phyloP scores from a whole-genome alignment of 176 grass and related monocot genomes.

The Olyra latifolia region DNA sequence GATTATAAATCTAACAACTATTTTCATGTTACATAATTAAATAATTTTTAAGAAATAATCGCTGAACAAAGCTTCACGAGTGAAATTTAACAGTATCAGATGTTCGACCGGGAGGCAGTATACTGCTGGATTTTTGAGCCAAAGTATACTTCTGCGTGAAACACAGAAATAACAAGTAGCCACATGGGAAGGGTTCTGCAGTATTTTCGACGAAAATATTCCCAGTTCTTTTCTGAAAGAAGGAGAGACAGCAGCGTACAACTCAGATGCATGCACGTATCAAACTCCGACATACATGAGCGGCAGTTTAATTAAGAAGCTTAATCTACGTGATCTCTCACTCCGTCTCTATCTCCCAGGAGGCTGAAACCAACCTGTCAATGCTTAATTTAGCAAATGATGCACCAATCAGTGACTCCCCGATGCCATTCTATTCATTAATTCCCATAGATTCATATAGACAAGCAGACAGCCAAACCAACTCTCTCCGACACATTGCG shows the following conservation, averaged over 20 bases:
- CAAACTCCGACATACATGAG: not conserved
- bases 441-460: constrained; percentile 1
- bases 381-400: constrained; percentile 13
- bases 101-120: too few species aligned
- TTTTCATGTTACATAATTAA: too few species aligned
- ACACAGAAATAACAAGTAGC: too few species aligned
- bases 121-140: too few species aligned
- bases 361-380: not conserved
- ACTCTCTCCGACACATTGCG: constrained; percentile 3
- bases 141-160: too few species aligned
- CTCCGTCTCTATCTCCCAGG: not conserved
- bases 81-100: too few species aligned
- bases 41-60: too few species aligned
- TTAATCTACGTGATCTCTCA: constrained; percentile 9
- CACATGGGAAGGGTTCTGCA: constrained; percentile 2
- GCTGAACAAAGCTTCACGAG: too few species aligned
- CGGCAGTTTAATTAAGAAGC: not conserved
- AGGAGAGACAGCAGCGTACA: not conserved
- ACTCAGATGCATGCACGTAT: constrained; percentile 31
- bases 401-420: constrained; percentile 19
- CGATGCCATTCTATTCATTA: not conserved
- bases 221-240: not conserved
- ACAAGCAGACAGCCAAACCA: constrained; percentile 10
- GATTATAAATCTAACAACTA: too few species aligned
- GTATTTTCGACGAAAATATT: not conserved